Evolutionary conservation across 179 eudicot genomes (phyloP), one percentile per base, ranked within the genome.

Genomic region (Beta corolliflora): DNA sequence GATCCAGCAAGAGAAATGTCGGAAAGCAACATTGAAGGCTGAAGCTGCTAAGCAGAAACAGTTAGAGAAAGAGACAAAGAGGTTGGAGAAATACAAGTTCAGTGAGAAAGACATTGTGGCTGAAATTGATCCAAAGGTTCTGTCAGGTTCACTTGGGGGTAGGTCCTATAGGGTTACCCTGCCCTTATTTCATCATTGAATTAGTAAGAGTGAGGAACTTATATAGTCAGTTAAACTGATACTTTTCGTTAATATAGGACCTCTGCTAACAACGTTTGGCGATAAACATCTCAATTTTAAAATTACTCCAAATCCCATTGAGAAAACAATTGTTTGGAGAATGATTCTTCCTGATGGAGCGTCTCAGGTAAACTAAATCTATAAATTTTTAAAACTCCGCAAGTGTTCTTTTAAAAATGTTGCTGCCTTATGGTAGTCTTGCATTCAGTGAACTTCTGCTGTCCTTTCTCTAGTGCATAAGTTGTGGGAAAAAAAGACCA

Each of bases 101-200:
- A 94, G 91, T 75, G 76, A 86, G 74, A 87, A 90, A 78, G 87
- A 93, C 68, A 91, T 95, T 75, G 87, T 91, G 81, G 93, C 95
- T 63, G 82, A 87, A 83, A 85, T 95, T 77, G 97, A 95, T 77
- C 71, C 88, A 29, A 90, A 89, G 77, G 94, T 93, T 71, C 85
- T 95, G 85, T 77, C 84, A 46, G 93, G 95, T 68, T 83, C 90
- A 21, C 79, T 95, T 79, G 98, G 97, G 89, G 98, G 98, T 95
- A 84, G 64, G 70, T 36, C 65, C 9, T 11, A 3, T 71, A 50
- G 93, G 90, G 97, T 97, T 95, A 85, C 69, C 60, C 21, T 61
- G 9, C 16, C 77, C 50, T 10, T 13, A 59, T 31, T 65, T 15
- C n/a, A 41, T 81, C 9, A 13, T 60, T 72, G 55, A 44, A 73